phyloP scores from a whole-genome alignment of 306 rosid species.

The Dryas alaskensis region DNA sequence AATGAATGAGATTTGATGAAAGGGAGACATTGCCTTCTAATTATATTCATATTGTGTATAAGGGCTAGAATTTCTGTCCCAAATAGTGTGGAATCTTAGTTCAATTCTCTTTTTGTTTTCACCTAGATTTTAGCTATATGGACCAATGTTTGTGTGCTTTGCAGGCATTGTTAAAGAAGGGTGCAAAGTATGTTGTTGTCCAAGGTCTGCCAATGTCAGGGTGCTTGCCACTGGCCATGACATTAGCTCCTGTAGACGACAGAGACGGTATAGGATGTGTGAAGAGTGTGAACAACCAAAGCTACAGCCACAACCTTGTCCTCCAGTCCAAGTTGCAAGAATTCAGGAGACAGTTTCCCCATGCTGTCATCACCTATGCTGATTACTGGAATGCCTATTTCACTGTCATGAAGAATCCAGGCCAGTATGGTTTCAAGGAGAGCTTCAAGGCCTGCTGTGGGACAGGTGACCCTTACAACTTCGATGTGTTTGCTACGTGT shows the following conservation, averaged over 20 bases:
- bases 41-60: too few relatives aligned
- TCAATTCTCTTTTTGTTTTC: too few relatives aligned
- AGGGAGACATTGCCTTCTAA: too few relatives aligned
- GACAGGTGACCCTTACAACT: slow-evolving; percentile 59
- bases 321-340: slow-evolving; percentile 48
- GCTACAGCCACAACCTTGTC: slow-evolving; percentile 50
- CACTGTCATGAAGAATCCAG: slow-evolving; percentile 52
- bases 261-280: slow-evolving; percentile 82
- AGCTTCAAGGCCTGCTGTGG: slow-evolving; percentile 76
- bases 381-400: slow-evolving; percentile 78
- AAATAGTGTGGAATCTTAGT: too few relatives aligned
- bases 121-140: background rate
- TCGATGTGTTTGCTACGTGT: slow-evolving; percentile 47
- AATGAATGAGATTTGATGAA: too few relatives aligned
- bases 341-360: slow-evolving; percentile 57
- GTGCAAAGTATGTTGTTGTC: slow-evolving; percentile 81
- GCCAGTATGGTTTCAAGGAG: slow-evolving; percentile 58
- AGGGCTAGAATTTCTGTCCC: too few relatives aligned
- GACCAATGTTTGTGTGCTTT: slow-evolving; percentile 17
- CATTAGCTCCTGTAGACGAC: slow-evolving; percentile 51
- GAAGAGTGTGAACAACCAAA: slow-evolving; percentile 57
- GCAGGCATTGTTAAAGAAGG: slow-evolving; percentile 69
- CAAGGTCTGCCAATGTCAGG: slow-evolving; percentile 75
- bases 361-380: slow-evolving; percentile 59
- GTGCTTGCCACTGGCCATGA: slow-evolving; percentile 69